A percentile compares a stretch with the other conserved stretches of the same genome.
These are phyloP conservation scores for Postia placenta DNA, from an alignment of 768 basidiomycete genomes.

Conservation along the genomic window DNA sequence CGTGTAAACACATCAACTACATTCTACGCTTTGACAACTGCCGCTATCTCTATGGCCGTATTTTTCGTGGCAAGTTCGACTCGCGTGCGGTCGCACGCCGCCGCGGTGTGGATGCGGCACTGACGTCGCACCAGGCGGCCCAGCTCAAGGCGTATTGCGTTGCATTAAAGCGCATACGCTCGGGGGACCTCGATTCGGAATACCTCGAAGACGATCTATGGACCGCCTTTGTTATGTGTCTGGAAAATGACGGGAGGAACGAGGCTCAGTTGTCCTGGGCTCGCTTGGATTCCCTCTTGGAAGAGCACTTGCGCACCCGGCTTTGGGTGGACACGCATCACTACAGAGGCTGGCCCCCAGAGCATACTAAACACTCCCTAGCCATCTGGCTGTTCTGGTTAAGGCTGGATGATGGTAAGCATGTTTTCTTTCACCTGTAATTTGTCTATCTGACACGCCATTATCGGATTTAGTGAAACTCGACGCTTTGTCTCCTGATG, in stretches of 20 bases:
- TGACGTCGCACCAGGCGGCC: slow-evolving; percentile 28
- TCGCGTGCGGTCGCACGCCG: slow-evolving; percentile 43
- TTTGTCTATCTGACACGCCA: background rate
- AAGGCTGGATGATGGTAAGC: slow-evolving; percentile 43
- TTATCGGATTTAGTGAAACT: slow-evolving; percentile 12
- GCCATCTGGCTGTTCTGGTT: slow-evolving; percentile 65
- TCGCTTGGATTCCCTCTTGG: slow-evolving; percentile 40
- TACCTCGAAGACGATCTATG: slow-evolving; percentile 35
- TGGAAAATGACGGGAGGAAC: slow-evolving; percentile 68
- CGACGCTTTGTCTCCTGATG: slow-evolving; percentile 8
- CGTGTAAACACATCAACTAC: slow-evolving; percentile 34
- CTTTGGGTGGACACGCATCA: slow-evolving; percentile 34
- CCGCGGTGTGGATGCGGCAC: slow-evolving; percentile 33
- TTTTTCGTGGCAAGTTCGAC: slow-evolving; percentile 59
- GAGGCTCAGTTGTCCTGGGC: slow-evolving; percentile 41
- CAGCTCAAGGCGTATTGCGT: slow-evolving; percentile 36
- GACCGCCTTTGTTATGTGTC: slow-evolving; percentile 45
- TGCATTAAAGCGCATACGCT: slow-evolving; percentile 26
- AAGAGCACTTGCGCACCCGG: slow-evolving; percentile 35
- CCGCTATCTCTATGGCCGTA: slow-evolving; percentile 42
- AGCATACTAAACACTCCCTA: slow-evolving; percentile 41
- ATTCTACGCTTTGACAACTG: slow-evolving; percentile 27
- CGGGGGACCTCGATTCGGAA: slow-evolving; percentile 23
- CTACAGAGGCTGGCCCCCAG: slow-evolving; percentile 50
- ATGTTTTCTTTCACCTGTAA: background rate